Percentiles rank a stretch among this genome's conserved stretches.
Conservation (phyloP, 805 yeast genomes). For the Saccharomycopsis malanga region DNA sequence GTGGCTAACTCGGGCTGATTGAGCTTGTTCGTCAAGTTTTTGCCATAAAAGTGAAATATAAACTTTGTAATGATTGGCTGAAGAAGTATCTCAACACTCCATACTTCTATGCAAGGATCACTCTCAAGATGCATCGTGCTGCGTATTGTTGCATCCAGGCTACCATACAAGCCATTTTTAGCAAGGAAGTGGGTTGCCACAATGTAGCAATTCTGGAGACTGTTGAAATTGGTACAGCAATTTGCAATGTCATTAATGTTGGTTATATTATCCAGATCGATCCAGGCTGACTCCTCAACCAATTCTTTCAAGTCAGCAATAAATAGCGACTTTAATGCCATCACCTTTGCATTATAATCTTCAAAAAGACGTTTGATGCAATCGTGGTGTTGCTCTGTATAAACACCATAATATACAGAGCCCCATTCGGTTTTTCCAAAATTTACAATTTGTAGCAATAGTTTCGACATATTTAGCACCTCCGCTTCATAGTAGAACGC, state of each 20-base stretch:
- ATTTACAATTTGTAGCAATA: background rate
- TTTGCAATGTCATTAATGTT: conserved; percentile 6
- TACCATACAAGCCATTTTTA: background rate
- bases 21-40: conserved; percentile 19
- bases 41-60: conserved; percentile 21
- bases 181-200: background rate
- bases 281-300: conserved; percentile 16
- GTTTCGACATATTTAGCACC: background rate
- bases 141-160: too few relatives aligned
- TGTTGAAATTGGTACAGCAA: conserved; percentile 15
- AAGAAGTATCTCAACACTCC: conserved; percentile 15
- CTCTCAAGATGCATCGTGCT: background rate
- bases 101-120: background rate
- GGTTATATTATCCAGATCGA: background rate
- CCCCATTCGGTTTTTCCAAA: background rate
- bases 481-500: conserved; percentile 17
- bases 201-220: conserved; percentile 8
- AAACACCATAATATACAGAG: background rate
- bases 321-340: conserved; percentile 8
- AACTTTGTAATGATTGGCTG: conserved; percentile 19
- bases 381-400: too few relatives aligned
- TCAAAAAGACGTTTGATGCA: too few relatives aligned
- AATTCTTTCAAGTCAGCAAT: conserved; percentile 6
- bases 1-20: conserved; percentile 20
- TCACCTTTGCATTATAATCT: background rate